Evolutionary conservation across 805 yeast species (phyloP), one percentile per base, ranked within the genome.

Genomic region (Yamadazyma ubonensis): DNA sequence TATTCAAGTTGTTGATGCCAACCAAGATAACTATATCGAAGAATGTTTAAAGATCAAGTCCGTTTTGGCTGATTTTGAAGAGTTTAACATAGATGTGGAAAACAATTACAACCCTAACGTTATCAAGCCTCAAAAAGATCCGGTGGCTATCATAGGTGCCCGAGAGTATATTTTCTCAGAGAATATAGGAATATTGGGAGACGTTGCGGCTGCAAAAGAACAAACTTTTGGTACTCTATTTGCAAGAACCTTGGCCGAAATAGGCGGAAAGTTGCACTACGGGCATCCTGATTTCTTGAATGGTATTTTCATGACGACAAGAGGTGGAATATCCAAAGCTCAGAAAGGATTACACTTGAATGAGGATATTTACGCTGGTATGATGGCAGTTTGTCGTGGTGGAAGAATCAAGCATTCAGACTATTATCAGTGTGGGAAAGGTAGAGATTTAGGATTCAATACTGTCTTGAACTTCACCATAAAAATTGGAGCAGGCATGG

Each of bases 401-500:
- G 98, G 97, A 1, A 73, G 91, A 50, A 90, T 90, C 45, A 90
- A 90, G 65, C 98, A 91, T 60, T 86, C 96, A 62, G 98, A 91
- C 56, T 91, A 84, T 62, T 89, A 81, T 63, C 98, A 91, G 61
- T 91, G 98, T 64, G 98, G 98, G 22, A 91, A 91, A 59, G 98
- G 98, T 0, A 75, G 98, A 59, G 98, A 91, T 67, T 67, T 91
- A 40, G 98, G 98, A 2, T 91, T 91, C 64, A 84, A 89, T 1
- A 86, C 96, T 0, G 89, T 91, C 49, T 70, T 91, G 50, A 91
- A 90, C 57, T 91, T 91, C 67, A 91, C 96, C 0, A 84, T 96
- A 2, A 91, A 91, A 65, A 90, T 91, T 57, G 98, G 98, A 2
- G 93, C 96, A 30, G 98, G 98, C 36, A 91, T 91, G 98, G 98